These are phyloP conservation scores for Petunia hybrid DNA, from an alignment of 305 asterid species.

Conservation along the genomic window DNA sequence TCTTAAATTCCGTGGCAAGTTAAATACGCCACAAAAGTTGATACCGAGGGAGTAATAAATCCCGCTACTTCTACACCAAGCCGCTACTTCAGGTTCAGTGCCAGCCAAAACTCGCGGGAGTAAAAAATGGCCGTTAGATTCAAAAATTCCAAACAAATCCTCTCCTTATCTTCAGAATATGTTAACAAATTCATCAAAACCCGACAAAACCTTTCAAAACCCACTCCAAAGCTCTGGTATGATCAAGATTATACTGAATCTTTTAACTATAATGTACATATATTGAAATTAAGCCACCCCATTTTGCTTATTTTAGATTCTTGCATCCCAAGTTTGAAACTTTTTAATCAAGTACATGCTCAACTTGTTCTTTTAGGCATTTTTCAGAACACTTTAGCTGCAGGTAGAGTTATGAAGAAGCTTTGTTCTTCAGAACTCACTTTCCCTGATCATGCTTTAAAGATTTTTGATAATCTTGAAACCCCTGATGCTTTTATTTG, in stretches of 20 bases:
- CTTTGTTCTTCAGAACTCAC: slow-evolving; percentile 40
- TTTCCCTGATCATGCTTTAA: slow-evolving; percentile 30
- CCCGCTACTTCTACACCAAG: not conserved
- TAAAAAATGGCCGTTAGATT: slow-evolving; percentile 10
- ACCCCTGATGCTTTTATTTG: slow-evolving; percentile 51
- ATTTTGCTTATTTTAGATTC: slow-evolving; percentile 41
- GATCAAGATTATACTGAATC: slow-evolving; percentile 21
- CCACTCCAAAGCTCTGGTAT: slow-evolving; percentile 44
- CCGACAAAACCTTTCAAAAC: slow-evolving; percentile 46
- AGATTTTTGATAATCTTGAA: slow-evolving; percentile 41
- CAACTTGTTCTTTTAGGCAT: slow-evolving; percentile 46
- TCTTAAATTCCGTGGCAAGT: too few species aligned
- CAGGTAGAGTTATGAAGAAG: slow-evolving; percentile 47
- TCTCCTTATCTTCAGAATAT: slow-evolving; percentile 16
- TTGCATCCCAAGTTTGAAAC: slow-evolving; percentile 24
- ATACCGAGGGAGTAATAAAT: too few species aligned
- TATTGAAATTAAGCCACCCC: slow-evolving; percentile 45
- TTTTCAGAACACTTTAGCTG: slow-evolving; percentile 45
- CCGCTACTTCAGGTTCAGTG: not conserved
- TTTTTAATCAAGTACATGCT: slow-evolving; percentile 46
- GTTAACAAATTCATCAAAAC: slow-evolving; percentile 41
- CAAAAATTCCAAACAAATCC: not conserved
- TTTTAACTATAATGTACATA: slow-evolving; percentile 27
- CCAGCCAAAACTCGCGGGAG: not conserved
- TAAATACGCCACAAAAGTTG: too few species aligned